Evolutionary conservation across 805 yeast genomes (phyloP).

Genomic region (Nakazawaea laoshanensis): DNA sequence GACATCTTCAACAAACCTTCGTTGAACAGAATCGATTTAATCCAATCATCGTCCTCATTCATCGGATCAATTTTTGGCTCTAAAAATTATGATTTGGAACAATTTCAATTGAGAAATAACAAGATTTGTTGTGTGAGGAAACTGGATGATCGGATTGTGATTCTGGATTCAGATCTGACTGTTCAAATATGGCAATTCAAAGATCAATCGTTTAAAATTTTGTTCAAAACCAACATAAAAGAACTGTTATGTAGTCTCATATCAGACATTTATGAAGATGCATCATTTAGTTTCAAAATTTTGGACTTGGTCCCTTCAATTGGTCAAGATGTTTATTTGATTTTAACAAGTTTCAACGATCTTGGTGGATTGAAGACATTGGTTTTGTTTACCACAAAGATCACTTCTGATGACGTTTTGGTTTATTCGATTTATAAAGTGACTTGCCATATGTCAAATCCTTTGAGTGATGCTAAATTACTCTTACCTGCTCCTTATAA

Average conservation of each 20-base stretch:
- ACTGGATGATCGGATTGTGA: slow-evolving; percentile 31
- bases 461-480: slow-evolving; percentile 33
- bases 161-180: slow-evolving; percentile 38
- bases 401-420: slow-evolving; percentile 41
- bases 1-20: slow-evolving; percentile 61
- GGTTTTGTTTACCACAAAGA: slow-evolving; percentile 45
- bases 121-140: slow-evolving; percentile 52
- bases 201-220: slow-evolving; percentile 19
- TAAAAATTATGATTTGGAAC: slow-evolving; percentile 13
- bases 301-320: slow-evolving; percentile 53
- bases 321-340: slow-evolving; percentile 31
- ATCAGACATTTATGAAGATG: slow-evolving; percentile 37
- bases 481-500: slow-evolving; percentile 48
- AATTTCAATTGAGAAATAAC: slow-evolving; percentile 19
- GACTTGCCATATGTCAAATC: slow-evolving; percentile 32
- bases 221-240: slow-evolving; percentile 20
- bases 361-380: slow-evolving; percentile 27
- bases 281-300: slow-evolving; percentile 40
- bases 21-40: slow-evolving; percentile 16
- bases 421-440: slow-evolving; percentile 61
- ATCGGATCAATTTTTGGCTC: slow-evolving; percentile 13
- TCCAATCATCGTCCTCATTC: slow-evolving; percentile 13
- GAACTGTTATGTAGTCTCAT: slow-evolving; percentile 11
- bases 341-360: slow-evolving; percentile 36
- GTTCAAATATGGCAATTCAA: slow-evolving; percentile 25